Base-by-base conservation (phyloP, 1,284 basidiomycete genomes). In the Psilocybe mexicana region DNA sequence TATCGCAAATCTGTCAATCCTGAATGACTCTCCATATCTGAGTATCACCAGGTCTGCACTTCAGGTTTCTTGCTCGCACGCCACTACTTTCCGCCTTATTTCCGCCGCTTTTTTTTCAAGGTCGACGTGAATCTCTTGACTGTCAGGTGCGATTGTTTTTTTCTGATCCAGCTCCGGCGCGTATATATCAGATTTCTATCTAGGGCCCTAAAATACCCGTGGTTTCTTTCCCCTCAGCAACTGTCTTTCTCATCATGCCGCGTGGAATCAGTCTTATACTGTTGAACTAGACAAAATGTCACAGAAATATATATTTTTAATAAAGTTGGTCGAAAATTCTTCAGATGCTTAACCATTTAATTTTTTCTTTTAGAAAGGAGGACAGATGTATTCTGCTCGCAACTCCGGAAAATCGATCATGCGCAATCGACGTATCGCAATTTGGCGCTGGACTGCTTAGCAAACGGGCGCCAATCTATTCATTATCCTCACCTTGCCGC, bases 31-130 rank as follows among this genome's bases (percentile, higher is more conserved):
- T 18, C 12, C 12, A 36, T 12, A 36, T 36, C 38, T 40, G 38
- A 40, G 10, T 14, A 40, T 40, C 42, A 49, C 24, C 40, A 40
- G 35, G 23, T 55, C 48, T 33, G 38, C 51, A 53, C 38, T 42
- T 6, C 42, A 40, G 43, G 28, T 30, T n/a, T 35, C 40, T 47
- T 42, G 43, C 24, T 63, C 59, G 43, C 59, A 58, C 59, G 59
- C 59, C 52, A 59, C 57, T 24, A 10, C 33, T 23, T 12, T 26
- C 43, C 61, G 45, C 42, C 33, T 49, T 63, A 61, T 58, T 52
- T 59, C 61, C 61, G 59, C 56, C 54, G 33, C 38, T 12, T 52
- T 53, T 50, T 14, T 52, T 43, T 23, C 51, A 44, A 42, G 23
- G 36, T 26, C 43, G 49, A 35, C 42, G 50, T 58, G 43, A 55